Evolutionary conservation across 768 basidiomycete genomes (phyloP).

Genomic region (Boletus sp.): DNA sequence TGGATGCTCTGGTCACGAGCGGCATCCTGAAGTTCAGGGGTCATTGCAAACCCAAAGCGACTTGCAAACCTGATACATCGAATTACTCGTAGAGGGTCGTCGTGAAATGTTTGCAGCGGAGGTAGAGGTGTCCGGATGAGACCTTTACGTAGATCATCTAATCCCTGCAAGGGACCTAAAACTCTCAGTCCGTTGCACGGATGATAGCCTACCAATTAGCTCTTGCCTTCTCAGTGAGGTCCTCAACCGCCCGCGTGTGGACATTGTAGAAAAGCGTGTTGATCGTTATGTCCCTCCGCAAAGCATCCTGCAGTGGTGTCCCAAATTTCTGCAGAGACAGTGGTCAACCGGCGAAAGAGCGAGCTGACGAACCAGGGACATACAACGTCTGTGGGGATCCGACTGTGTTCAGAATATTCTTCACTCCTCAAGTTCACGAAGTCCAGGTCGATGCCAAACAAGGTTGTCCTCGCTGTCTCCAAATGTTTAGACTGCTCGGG

Average conservation of each 20-base stretch:
- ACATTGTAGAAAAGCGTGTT: slow-evolving; percentile 97
- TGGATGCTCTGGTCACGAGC: slow-evolving; percentile 62
- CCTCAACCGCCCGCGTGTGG: slow-evolving; percentile 81
- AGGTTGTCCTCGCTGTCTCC: slow-evolving; percentile 84
- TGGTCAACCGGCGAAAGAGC: background rate
- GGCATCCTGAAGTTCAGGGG: slow-evolving; percentile 60
- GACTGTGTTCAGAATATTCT: slow-evolving; percentile 80
- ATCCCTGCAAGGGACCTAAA: slow-evolving; percentile 49
- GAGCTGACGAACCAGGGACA: slow-evolving; percentile 27
- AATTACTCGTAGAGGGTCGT: slow-evolving; percentile 92
- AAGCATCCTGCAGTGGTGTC: slow-evolving; percentile 87
- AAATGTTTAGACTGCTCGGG: slow-evolving; percentile 98
- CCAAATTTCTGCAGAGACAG: slow-evolving; percentile 67
- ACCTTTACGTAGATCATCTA: slow-evolving; percentile 76
- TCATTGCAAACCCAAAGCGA: slow-evolving; percentile 80
- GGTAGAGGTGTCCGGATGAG: slow-evolving; percentile 86
- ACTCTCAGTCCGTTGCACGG: slow-evolving; percentile 6
- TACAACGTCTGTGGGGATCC: slow-evolving; percentile 88
- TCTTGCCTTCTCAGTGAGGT: slow-evolving; percentile 72
- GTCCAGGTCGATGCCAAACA: slow-evolving; percentile 83
- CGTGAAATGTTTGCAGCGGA: slow-evolving; percentile 83
- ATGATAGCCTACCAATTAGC: background rate
- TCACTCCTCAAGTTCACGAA: slow-evolving; percentile 93
- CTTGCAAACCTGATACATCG: slow-evolving; percentile 90
- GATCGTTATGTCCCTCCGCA: slow-evolving; percentile 90